phyloP scores from a whole-genome alignment of 1,284 basidiomycete species.

The Trametes polyzona region DNA sequence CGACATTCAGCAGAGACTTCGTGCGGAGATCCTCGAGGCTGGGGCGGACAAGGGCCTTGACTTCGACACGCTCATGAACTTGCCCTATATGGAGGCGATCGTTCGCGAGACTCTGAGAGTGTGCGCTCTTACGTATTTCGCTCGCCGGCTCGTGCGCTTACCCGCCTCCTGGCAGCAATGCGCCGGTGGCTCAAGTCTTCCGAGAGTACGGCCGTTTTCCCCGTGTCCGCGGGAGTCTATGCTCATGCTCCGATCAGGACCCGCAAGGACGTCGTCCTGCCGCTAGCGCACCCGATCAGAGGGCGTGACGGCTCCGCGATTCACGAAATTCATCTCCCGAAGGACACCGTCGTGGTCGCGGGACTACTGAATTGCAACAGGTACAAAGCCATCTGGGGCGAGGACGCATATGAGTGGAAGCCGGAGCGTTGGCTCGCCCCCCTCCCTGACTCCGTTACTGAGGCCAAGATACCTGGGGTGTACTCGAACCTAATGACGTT shows the following conservation, averaged over 20 bases:
- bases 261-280: constrained; percentile 28
- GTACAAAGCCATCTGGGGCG: constrained; percentile 36
- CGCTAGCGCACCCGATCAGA: constrained; percentile 30
- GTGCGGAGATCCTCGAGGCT: constrained; percentile 32
- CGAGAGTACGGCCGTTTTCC: constrained; percentile 23
- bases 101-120: constrained; percentile 38
- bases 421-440: constrained; percentile 36
- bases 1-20: constrained; percentile 24
- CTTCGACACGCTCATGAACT: constrained; percentile 34
- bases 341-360: constrained; percentile 41
- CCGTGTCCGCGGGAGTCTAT: background rate
- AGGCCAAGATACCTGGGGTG: constrained; percentile 32
- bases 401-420: constrained; percentile 35
- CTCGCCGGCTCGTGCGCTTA: background rate
- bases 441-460: constrained; percentile 21
- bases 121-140: constrained; percentile 15
- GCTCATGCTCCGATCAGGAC: constrained; percentile 27
- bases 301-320: constrained; percentile 38
- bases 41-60: constrained; percentile 28
- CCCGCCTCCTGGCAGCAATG: constrained; percentile 21
- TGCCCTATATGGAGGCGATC: constrained; percentile 40
- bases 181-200: too few species aligned
- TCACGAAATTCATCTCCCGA: constrained; percentile 43
- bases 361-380: constrained; percentile 33
- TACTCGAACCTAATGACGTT: constrained; percentile 37